Evolutionary conservation across 208 protist genomes (phyloP).

Genomic region (Leishmania amazonensis): DNA sequence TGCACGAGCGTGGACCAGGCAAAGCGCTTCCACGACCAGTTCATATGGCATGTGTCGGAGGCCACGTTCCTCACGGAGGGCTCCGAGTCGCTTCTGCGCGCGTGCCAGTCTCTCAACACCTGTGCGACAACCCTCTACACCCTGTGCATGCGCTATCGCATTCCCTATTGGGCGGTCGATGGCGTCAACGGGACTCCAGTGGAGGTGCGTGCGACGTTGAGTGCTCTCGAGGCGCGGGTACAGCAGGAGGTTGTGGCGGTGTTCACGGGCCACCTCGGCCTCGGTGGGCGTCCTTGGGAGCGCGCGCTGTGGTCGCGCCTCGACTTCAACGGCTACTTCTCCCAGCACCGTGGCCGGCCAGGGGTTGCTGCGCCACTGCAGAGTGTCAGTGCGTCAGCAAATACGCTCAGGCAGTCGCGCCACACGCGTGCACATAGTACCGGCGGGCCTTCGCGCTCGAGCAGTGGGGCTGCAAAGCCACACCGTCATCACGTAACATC

Average conservation of each 20-base stretch:
- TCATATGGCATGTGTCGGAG: slow-evolving; percentile 75
- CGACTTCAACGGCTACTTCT: slow-evolving; percentile 82
- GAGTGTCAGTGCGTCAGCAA: not conserved
- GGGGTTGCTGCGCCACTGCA: slow-evolving; percentile 3
- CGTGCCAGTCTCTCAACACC: slow-evolving; percentile 51
- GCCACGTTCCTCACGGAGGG: slow-evolving; percentile 68
- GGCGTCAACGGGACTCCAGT: slow-evolving; percentile 52
- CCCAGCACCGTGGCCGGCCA: slow-evolving; percentile 14
- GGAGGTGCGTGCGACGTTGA: slow-evolving; percentile 73
- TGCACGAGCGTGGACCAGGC: slow-evolving; percentile 79
- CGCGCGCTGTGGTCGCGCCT: slow-evolving; percentile 78
- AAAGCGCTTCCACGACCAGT: slow-evolving; percentile 70
- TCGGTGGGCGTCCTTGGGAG: slow-evolving; percentile 51
- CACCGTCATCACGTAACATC: not conserved
- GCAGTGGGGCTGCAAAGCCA: slow-evolving; percentile 4
- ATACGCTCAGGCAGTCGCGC: slow-evolving; percentile 4
- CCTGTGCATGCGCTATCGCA: slow-evolving; percentile 63
- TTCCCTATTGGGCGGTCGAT: slow-evolving; percentile 77
- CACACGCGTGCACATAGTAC: not conserved
- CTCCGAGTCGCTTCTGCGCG: slow-evolving; percentile 42
- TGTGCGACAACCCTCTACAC: slow-evolving; percentile 56
- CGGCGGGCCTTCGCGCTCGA: not conserved
- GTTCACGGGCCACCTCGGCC: slow-evolving; percentile 63
- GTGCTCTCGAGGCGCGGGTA: slow-evolving; percentile 62
- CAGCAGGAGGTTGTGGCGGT: slow-evolving; percentile 68